Conservation (phyloP, 371 early-diverging fungal genomes). For the Phascolomyces articulosus region DNA sequence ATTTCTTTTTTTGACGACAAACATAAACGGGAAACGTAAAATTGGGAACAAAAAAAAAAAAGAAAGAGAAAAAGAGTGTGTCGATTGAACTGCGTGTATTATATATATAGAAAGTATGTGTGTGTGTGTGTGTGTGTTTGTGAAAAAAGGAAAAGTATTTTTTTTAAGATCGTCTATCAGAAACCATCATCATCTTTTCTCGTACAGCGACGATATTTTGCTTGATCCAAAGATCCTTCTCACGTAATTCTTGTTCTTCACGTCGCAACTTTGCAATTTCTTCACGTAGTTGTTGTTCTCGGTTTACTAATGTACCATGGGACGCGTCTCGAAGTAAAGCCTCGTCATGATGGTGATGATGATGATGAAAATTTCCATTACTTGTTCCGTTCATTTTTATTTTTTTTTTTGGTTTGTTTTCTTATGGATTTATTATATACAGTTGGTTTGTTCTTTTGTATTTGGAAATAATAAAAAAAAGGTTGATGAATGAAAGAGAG, state of each 20-base stretch:
- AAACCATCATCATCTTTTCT: constrained; percentile 34
- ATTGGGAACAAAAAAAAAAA: too few species aligned
- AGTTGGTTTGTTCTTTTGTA: too few species aligned
- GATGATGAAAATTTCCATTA: constrained; percentile 3
- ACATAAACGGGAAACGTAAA: too few species aligned
- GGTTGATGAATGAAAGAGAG: background rate
- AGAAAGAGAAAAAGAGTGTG: too few species aligned
- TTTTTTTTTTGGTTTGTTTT: background rate
- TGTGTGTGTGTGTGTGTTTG: background rate
- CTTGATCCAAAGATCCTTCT: constrained; percentile 48
- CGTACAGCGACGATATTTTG: constrained; percentile 46
- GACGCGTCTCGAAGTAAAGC: constrained; percentile 6
- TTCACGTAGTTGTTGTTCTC: constrained; percentile 45
- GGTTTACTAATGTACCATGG: constrained; percentile 8
- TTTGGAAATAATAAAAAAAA: background rate
- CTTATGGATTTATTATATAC: background rate
- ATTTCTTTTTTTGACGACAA: too few species aligned
- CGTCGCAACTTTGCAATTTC: constrained; percentile 48
- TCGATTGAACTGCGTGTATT: too few species aligned
- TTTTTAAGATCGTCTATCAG: constrained; percentile 6
- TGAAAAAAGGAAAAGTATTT: background rate
- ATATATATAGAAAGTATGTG: background rate
- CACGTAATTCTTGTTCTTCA: constrained; percentile 46
- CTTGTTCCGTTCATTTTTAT: constrained; percentile 9
- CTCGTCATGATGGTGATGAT: background rate